Evolutionary conservation across 768 basidiomycete species (phyloP), one percentile per base, ranked within the genome.

Genomic region (Fibroporia radiculosa): DNA sequence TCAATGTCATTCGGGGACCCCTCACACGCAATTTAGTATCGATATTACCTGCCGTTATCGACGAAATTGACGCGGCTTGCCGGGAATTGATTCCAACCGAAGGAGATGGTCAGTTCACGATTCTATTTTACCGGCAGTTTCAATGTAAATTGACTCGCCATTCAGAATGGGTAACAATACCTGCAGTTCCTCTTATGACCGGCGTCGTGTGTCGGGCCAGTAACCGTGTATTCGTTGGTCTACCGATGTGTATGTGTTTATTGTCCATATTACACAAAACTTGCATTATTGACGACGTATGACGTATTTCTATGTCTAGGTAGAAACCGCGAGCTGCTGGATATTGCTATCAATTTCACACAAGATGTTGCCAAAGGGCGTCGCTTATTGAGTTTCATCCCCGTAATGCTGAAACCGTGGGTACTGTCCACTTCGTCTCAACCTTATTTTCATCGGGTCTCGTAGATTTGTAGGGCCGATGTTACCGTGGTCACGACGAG

Each of bases 191-290:
- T 1, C 18, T 28, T 19, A 46, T 46, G 45, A 29, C 45, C n/a
- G 32, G 58, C 20, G 52, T 76, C 20, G 56, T 77, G 16, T 61
- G 63, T 36, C 65, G 71, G 28, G 58, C 64, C 5, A 69, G 58
- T 34, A 73, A 73, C 45, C 65, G 77, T 23, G 37, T 67, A 0
- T 72, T 78, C 44, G 69, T 78, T 6, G 77, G 75, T 0, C 57
- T 67, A 24, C 73, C 74, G 6, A 42, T 72, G 3, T 75, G 75
- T 73, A 37, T 19, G 69, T 59, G 42, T 24, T 61, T 11, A 36
- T 22, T 29, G 29, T 20, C 6, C 18, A 8, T 18, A 18, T 27
- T 6, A 20, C 42, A 24, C 33, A 10, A 8, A 35, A 35, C 7
- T 18, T 19, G 7, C 6, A 20, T 8, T 6, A 18, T 16, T 6